phyloP scores from a whole-genome alignment of 345 rosid genomes.

The Hirschfeldia incana region DNA sequence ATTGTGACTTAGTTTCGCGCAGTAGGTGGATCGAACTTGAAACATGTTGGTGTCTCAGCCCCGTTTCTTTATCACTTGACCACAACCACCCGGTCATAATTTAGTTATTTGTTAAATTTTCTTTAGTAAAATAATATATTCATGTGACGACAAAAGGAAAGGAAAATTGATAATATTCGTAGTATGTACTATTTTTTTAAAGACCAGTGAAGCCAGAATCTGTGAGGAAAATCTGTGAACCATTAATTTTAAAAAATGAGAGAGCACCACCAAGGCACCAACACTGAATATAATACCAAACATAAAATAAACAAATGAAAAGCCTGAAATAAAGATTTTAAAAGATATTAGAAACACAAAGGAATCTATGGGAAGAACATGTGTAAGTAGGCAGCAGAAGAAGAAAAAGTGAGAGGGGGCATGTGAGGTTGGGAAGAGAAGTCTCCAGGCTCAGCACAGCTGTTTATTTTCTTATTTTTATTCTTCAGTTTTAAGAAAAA shows the following conservation, averaged over 20 bases:
- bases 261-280: background rate
- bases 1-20: too few species aligned
- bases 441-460: conserved; percentile 36
- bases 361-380: conserved; percentile 28
- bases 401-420: conserved; percentile 29
- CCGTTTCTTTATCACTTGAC: too few species aligned
- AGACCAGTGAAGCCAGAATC: conserved; percentile 23
- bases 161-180: background rate
- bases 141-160: conserved; percentile 20
- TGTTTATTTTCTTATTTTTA: conserved; percentile 13
- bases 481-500: background rate
- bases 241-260: background rate
- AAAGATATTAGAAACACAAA: conserved; percentile 13
- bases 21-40: too few species aligned
- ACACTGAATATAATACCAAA: background rate
- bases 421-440: conserved; percentile 34
- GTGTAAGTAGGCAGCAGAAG: conserved; percentile 35
- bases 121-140: background rate
- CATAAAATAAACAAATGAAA: conserved; percentile 7
- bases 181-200: background rate
- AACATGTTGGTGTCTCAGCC: too few species aligned
- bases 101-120: conserved; percentile 16
- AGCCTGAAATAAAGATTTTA: background rate
- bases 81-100: too few species aligned
- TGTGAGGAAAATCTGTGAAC: conserved; percentile 23